Evolutionary conservation across 179 eudicot genomes (phyloP).

Genomic region (Pouteria campechiana): DNA sequence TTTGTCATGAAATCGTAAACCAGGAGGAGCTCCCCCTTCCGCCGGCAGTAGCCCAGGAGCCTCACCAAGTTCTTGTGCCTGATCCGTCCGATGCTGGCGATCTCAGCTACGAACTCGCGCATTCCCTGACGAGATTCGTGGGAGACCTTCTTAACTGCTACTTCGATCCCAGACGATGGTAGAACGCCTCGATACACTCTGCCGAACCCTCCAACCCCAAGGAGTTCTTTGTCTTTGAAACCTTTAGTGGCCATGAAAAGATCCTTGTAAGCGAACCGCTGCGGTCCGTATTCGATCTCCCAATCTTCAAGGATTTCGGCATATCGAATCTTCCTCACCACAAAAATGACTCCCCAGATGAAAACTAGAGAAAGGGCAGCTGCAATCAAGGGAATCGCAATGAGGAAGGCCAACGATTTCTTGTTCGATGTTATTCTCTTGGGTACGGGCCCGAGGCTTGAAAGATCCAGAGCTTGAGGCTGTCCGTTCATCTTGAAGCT

Average conservation of each 20-base stretch:
- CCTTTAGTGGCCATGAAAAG: conserved; percentile 20
- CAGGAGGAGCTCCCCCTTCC: too few relatives aligned
- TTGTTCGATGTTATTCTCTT: not conserved
- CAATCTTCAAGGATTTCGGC: conserved; percentile 15
- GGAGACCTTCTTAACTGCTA: conserved; percentile 8
- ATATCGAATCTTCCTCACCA: not conserved
- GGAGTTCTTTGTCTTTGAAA: conserved; percentile 8
- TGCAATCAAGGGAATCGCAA: not conserved
- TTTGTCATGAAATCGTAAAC: too few relatives aligned
- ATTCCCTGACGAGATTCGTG: conserved; percentile 13
- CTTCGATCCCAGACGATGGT: not conserved
- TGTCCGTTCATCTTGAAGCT: conserved; percentile 5
- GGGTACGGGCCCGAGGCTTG: not conserved
- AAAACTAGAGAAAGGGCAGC: not conserved
- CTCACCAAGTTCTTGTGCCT: conserved; percentile 6
- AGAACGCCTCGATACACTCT: conserved; percentile 6
- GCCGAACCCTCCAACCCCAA: conserved; percentile 13
- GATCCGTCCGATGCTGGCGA: conserved; percentile 8
- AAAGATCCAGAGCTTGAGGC: not conserved
- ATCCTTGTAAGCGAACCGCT: conserved; percentile 22
- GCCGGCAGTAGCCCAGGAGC: conserved; percentile 8
- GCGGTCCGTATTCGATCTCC: conserved; percentile 24
- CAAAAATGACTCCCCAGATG: not conserved
- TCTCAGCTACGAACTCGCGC: conserved; percentile 11
- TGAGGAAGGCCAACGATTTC: not conserved